Percentiles rank a stretch among this genome's conserved stretches.
Conservation (phyloP, 2,329 filamentous ascomycete genomes). For the Diplodia sapinea region DNA sequence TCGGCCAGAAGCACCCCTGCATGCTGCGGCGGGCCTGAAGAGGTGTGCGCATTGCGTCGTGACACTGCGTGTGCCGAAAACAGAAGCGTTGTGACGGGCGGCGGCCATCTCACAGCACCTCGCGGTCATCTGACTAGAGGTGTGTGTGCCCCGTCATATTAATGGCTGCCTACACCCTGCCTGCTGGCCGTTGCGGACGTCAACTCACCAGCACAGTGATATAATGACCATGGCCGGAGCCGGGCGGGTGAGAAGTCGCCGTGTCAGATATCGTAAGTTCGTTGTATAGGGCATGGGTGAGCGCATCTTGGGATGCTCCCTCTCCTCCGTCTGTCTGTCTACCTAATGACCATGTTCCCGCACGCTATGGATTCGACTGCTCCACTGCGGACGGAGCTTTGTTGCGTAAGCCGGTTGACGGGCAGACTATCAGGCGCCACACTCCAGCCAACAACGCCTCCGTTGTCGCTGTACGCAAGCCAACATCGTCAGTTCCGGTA, state of each 20-base stretch:
- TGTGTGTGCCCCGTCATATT: slow-evolving; percentile 1
- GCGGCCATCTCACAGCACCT: slow-evolving; percentile 25
- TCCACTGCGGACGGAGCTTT: not conserved
- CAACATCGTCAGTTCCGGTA: not conserved
- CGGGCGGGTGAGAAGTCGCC: not conserved
- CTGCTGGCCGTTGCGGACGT: not conserved
- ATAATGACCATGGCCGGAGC: slow-evolving; percentile 13
- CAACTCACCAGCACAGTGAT: not conserved
- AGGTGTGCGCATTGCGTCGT: slow-evolving; percentile 5
- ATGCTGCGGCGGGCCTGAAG: slow-evolving; percentile 3
- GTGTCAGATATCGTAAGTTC: not conserved
- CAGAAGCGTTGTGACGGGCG: slow-evolving; percentile 11
- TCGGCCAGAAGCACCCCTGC: slow-evolving; percentile 4
- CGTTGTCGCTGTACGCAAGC: not conserved
- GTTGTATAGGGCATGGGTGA: not conserved
- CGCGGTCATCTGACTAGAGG: slow-evolving; percentile 22
- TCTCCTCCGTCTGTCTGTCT: not conserved
- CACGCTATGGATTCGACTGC: not conserved
- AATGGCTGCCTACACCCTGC: not conserved
- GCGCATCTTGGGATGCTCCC: not conserved
- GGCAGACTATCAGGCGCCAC: not conserved
- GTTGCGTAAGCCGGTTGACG: not conserved
- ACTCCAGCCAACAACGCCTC: not conserved
- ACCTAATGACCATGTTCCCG: not conserved
- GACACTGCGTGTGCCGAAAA: not conserved